phyloP scores from a whole-genome alignment of 2,329 filamentous ascomycete species.

The Monosporascus sp. region DNA sequence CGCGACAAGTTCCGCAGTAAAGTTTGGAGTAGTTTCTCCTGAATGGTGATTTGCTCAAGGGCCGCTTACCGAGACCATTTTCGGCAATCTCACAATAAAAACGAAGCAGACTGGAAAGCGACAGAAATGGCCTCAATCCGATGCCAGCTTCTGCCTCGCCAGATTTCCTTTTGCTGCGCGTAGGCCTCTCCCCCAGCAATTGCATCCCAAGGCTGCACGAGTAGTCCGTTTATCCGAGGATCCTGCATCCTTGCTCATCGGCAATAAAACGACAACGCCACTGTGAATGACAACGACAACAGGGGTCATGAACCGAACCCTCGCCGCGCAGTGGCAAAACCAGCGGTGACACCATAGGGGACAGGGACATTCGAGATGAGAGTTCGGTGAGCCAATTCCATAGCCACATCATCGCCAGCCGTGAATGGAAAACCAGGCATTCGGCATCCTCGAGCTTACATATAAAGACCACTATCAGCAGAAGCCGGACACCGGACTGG shows the following conservation, averaged over 20 bases:
- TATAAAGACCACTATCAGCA: background rate
- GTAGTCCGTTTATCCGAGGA: background rate
- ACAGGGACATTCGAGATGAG: background rate
- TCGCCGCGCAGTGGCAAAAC: background rate
- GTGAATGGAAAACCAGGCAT: background rate
- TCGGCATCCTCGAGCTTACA: background rate
- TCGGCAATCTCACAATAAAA: too few species aligned
- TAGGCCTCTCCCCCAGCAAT: too few species aligned
- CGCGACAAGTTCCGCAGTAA: too few species aligned
- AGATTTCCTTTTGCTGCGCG: too few species aligned
- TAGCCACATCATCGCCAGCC: background rate
- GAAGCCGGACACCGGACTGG: background rate
- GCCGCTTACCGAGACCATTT: too few species aligned
- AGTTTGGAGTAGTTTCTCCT: too few species aligned
- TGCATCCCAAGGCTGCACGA: background rate
- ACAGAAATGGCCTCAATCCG: too few species aligned
- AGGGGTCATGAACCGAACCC: background rate
- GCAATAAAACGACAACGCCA: background rate
- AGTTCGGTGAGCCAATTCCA: background rate
- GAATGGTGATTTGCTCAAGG: too few species aligned
- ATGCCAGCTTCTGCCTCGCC: too few species aligned
- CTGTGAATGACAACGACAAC: background rate
- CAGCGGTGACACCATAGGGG: background rate
- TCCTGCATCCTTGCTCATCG: background rate
- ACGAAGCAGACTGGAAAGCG: too few species aligned